These are phyloP conservation scores for Citrus inodora DNA, from an alignment of 345 rosid species.

Conservation along the genomic window DNA sequence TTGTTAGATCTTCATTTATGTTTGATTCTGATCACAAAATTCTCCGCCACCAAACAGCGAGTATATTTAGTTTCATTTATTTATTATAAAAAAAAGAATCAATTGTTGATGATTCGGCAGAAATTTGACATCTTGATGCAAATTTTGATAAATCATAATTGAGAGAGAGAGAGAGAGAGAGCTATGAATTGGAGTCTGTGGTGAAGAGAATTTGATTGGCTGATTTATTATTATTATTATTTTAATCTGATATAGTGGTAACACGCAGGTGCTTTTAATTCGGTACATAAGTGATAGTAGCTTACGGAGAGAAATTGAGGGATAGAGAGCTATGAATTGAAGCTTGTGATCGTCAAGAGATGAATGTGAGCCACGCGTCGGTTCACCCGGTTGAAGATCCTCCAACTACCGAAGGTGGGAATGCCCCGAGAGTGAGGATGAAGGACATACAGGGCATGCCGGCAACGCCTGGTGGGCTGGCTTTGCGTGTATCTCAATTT, in stretches of 20 bases:
- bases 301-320: not conserved
- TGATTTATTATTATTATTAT: not conserved
- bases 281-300: not conserved
- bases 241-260: not conserved
- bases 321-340: slow-evolving; percentile 30
- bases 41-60: not conserved
- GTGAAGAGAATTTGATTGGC: not conserved
- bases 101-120: not conserved
- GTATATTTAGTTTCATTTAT: not conserved
- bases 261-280: not conserved
- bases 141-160: not conserved
- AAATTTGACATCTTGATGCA: not conserved
- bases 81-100: not conserved
- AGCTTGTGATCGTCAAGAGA: slow-evolving; percentile 35
- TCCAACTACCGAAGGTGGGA: slow-evolving; percentile 42
- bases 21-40: not conserved
- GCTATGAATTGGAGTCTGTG: not conserved
- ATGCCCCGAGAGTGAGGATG: slow-evolving; percentile 58
- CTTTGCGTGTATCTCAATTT: slow-evolving; percentile 56
- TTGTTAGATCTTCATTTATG: slow-evolving; percentile 9
- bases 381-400: slow-evolving; percentile 75
- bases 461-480: slow-evolving; percentile 62
- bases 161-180: not conserved
- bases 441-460: slow-evolving; percentile 75
- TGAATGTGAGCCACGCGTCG: slow-evolving; percentile 88